Evolutionary conservation across 495 filamentous ascomycete genomes (phyloP), one percentile per base, ranked within the genome.

Genomic region (Apiosordaria backusii): DNA sequence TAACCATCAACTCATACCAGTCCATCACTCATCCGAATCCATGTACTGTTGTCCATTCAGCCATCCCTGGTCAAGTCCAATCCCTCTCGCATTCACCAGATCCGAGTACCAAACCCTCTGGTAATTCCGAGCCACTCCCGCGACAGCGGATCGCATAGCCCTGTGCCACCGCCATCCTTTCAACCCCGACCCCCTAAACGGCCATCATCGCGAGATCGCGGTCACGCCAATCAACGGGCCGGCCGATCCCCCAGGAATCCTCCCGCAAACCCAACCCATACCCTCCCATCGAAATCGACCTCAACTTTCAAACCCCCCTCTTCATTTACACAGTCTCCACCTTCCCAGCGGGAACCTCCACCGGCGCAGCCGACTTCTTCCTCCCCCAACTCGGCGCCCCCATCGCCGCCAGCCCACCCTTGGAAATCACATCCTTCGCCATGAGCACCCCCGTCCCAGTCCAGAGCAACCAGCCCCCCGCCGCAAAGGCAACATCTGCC

Each of bases 391-490:
- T n/a, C 57, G 3, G 23, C 6, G 7, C 52, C 26, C 18, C 25
- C 10, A 15, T 25, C 27, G 23, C 15, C 0, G 15, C 58, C 23
- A 29, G 45, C 18, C 62, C 61, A 53, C 76, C 63, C 54, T 78
- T 67, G 75, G 76, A 77, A 68, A 80, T 66, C 3, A 82, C 60
- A 22, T 81, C 75, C 57, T 71, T 67, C 59, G 64, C 76, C 45
- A 76, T 60, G 13, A 83, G 5, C 23, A 73, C 67, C 19, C 76
- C 72, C 6, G 77, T 77, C 53, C 61, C 75, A 52, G 68, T 68
- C 84, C 84, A 86, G n/a, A 78, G 63, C 23, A 76, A 58, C 65
- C 78, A 82, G 54, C 73, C 69, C 57, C 80, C 72, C n/a, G 79
- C 77, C 3, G 77, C 74, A 61, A 85, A 81, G 54, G 78, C 82